These are phyloP conservation scores for Phoenix dactylifera DNA, from an alignment of 176 grass and related monocot species.

Conservation along the genomic window DNA sequence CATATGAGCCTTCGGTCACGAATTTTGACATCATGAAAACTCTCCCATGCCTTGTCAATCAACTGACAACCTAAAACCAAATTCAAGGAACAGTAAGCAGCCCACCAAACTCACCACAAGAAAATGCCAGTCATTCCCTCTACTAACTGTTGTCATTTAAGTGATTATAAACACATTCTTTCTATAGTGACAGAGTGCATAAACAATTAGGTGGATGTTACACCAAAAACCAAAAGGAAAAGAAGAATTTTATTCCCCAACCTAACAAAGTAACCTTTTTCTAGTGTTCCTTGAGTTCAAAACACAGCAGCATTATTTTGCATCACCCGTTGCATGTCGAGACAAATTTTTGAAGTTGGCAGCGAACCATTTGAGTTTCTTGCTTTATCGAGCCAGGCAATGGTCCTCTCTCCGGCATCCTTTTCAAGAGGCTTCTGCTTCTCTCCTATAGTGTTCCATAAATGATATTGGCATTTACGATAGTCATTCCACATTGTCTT, in stretches of 20 bases:
- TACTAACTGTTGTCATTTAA: too few species aligned
- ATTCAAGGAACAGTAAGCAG: not conserved
- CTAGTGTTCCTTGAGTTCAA: constrained; percentile 58
- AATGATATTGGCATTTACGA: too few species aligned
- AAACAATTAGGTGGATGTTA: not conserved
- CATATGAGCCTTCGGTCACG: constrained; percentile 72
- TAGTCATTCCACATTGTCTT: too few species aligned
- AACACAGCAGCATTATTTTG: constrained; percentile 78
- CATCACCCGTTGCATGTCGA: constrained; percentile 78
- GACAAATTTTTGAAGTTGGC: constrained; percentile 50
- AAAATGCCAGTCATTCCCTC: not conserved
- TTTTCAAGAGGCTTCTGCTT: constrained; percentile 52
- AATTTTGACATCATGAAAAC: constrained; percentile 54
- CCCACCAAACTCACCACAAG: constrained; percentile 1
- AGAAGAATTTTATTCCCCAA: not conserved
- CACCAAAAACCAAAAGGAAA: not conserved
- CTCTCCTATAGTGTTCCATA: not conserved
- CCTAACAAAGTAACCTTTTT: constrained; percentile 31
- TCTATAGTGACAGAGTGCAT: not conserved
- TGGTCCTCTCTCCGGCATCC: constrained; percentile 53
- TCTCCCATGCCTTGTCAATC: constrained; percentile 70
- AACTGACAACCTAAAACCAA: constrained; percentile 42
- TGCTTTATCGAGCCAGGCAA: constrained; percentile 57
- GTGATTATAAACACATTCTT: too few species aligned
- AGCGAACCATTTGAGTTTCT: constrained; percentile 52